A percentile compares a stretch with the other conserved stretches of the same genome.
Evolutionary conservation across 306 rosid species (phyloP).

Genomic region (Erythrophleum fordii): DNA sequence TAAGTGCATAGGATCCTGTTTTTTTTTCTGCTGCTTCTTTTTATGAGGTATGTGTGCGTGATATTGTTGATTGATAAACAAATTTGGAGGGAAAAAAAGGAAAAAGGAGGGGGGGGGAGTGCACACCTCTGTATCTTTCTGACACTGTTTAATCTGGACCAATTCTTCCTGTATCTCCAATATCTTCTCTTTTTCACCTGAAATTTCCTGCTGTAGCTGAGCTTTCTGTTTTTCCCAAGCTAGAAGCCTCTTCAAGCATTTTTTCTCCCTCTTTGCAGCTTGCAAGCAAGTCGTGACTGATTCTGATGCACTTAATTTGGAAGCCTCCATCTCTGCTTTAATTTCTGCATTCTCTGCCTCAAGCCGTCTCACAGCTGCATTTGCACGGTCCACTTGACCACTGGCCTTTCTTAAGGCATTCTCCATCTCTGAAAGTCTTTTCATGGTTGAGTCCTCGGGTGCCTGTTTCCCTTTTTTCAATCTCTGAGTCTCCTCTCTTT

Average conservation of each 20-base stretch:
- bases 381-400: slow-evolving; percentile 90
- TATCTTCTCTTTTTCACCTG: slow-evolving; percentile 72
- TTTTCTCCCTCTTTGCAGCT: slow-evolving; percentile 92
- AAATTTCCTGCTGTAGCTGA: slow-evolving; percentile 78
- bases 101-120: slow-evolving; percentile 5
- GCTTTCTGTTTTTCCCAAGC: slow-evolving; percentile 97
- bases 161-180: slow-evolving; percentile 57
- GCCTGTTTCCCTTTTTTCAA: slow-evolving; percentile 90
- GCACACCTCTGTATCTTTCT: slow-evolving; percentile 84
- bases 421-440: slow-evolving; percentile 93
- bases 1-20: not conserved
- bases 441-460: slow-evolving; percentile 88
- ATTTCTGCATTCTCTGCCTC: slow-evolving; percentile 95
- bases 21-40: not conserved
- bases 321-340: slow-evolving; percentile 98
- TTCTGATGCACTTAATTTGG: slow-evolving; percentile 94
- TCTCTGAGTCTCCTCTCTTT: slow-evolving; percentile 91
- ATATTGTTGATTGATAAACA: slow-evolving; percentile 21
- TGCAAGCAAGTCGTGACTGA: slow-evolving; percentile 79
- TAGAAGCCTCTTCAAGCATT: slow-evolving; percentile 73
- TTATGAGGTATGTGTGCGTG: slow-evolving; percentile 11
- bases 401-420: slow-evolving; percentile 92
- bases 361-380: slow-evolving; percentile 82
- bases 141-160: slow-evolving; percentile 60
- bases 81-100: not conserved